These are phyloP conservation scores for Hericium alpestre DNA, from an alignment of 768 basidiomycete genomes.

Conservation along the genomic window DNA sequence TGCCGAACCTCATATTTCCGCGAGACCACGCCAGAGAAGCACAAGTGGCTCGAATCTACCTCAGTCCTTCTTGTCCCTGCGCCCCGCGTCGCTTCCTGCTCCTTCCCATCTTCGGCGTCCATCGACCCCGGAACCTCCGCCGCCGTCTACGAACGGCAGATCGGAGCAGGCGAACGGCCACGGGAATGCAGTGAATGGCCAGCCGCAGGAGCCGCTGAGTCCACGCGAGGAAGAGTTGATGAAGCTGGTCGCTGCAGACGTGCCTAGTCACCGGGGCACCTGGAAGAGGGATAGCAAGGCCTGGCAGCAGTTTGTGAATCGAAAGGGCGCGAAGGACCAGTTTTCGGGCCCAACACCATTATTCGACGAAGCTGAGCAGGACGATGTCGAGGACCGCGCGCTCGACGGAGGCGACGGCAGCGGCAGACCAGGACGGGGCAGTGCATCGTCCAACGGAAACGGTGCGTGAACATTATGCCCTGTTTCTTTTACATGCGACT, in stretches of 20 bases:
- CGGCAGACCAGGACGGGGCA: neutral
- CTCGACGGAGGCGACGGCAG: neutral
- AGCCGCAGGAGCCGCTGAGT: conserved; percentile 14
- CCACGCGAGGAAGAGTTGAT: conserved; percentile 43
- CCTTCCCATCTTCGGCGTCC: conserved; percentile 44
- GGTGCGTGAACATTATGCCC: neutral
- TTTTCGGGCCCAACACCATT: conserved; percentile 13
- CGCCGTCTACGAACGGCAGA: neutral
- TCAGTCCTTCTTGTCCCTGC: conserved; percentile 46
- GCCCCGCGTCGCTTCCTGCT: conserved; percentile 59
- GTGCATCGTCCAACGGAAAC: neutral
- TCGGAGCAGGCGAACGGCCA: conserved; percentile 2
- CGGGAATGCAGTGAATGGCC: conserved; percentile 2
- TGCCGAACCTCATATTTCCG: conserved; percentile 20
- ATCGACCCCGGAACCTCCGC: conserved; percentile 7
- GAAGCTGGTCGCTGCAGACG: conserved; percentile 57
- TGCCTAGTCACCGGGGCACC: conserved; percentile 59
- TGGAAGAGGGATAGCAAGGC: conserved; percentile 57
- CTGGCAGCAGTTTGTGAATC: conserved; percentile 48
- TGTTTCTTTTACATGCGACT: too few species aligned
- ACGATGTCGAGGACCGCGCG: conserved; percentile 16
- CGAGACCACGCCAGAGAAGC: conserved; percentile 18
- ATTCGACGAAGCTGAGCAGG: conserved; percentile 20
- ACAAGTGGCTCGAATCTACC: conserved; percentile 32
- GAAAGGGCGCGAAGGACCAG: conserved; percentile 18